Evolutionary conservation across 176 grass and related monocot genomes (phyloP).

Genomic region (Miscanthus lutarioriparius): DNA sequence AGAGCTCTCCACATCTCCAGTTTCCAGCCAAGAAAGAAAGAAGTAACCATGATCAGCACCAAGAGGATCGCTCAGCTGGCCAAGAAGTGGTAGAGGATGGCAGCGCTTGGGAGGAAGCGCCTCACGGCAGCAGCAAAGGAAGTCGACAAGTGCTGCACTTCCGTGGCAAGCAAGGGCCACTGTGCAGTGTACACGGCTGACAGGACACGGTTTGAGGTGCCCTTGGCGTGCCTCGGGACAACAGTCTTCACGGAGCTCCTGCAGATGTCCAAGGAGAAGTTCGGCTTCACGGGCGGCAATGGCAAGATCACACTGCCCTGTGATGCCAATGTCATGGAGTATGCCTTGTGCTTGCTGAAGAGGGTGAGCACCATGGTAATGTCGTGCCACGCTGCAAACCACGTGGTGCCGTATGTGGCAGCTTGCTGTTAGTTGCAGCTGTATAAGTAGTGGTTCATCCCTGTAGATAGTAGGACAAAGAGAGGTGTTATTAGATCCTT

Average conservation of each 20-base stretch:
- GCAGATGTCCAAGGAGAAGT: slow-evolving; percentile 52
- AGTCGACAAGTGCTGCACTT: slow-evolving; percentile 9
- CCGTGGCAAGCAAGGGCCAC: slow-evolving; percentile 32
- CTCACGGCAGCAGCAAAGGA: not conserved
- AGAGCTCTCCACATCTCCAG: not conserved
- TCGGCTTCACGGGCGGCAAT: slow-evolving; percentile 14
- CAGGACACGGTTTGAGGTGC: slow-evolving; percentile 50
- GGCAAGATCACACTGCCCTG: slow-evolving; percentile 52
- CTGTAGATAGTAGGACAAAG: too few relatives aligned
- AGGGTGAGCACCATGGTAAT: slow-evolving; percentile 38
- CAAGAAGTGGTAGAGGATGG: slow-evolving; percentile 64
- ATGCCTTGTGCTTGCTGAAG: slow-evolving; percentile 33
- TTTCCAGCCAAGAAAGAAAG: not conserved
- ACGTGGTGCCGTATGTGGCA: too few relatives aligned
- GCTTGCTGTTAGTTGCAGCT: too few relatives aligned
- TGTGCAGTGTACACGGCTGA: slow-evolving; percentile 44
- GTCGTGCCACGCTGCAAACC: too few relatives aligned
- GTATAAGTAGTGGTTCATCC: too few relatives aligned
- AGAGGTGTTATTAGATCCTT: not conserved
- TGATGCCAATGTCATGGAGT: slow-evolving; percentile 53
- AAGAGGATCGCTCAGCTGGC: slow-evolving; percentile 56
- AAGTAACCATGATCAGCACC: slow-evolving; percentile 44
- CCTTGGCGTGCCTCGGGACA: slow-evolving; percentile 44
- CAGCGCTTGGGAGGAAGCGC: slow-evolving; percentile 34
- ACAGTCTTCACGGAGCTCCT: slow-evolving; percentile 43